Evolutionary conservation across 2,329 filamentous ascomycete genomes (phyloP), one percentile per base, ranked within the genome.

Genomic region (Neophaeococcomyces aloes): DNA sequence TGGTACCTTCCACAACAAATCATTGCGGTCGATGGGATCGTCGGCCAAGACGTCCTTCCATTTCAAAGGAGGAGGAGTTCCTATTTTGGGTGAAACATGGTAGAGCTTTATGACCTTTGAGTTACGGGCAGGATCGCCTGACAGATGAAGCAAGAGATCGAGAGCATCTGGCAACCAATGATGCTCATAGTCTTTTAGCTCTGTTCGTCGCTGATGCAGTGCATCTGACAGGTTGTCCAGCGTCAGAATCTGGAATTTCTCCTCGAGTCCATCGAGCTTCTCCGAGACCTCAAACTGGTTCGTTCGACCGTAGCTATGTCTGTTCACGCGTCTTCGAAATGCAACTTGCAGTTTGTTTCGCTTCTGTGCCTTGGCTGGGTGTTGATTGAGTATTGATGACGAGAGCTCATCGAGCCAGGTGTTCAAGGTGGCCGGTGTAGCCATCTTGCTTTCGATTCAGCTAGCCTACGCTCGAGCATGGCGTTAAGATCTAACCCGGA

Each of bases 11-110:
- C 86, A 94, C 2, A 91, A 64, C 2, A 71, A 73, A 17, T 75
- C 72, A 21, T 86, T 74, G 8, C 72, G 68, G 17, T 77, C 76
- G 61, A 86, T 81, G 2, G 83, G 78, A 51, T 91, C 86, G 39
- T 89, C 81, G 7, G 69, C 73, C 37, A 86, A 72, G 41, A 95
- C 79, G 29, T 94, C 81, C 42, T 79, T 74, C 88, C 88, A 95
- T 17, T 74, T 83, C 42, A 94, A 61, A 11, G 66, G 60, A 2
- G 69, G 67, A 3, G 64, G 65, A 1, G 64, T 58, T 13, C 68
- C 65, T 3, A 67, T 61, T 6, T 66, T 61, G 1, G 70, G 65
- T 29, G 67, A 68, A 2, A 82, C 61, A 1, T 65, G 59, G 14
- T 79, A 70, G n/a, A 91, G 65, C 49, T 78, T 74, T 31, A 74